phyloP scores from a whole-genome alignment of 1,284 basidiomycete species.

The Ceratobasidium theobromae region DNA sequence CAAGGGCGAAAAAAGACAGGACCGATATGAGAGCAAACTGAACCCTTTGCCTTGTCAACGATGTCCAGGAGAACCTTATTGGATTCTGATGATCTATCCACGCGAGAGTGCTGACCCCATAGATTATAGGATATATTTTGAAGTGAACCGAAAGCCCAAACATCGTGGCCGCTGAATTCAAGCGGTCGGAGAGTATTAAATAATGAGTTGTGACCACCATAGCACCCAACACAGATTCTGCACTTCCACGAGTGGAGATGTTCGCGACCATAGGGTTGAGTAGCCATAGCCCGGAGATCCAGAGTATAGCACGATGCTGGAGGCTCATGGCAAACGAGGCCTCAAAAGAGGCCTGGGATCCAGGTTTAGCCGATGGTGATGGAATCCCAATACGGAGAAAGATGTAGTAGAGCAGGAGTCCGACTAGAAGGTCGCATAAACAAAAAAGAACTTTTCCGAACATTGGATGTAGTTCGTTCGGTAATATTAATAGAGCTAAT shows the following conservation, averaged over 20 bases:
- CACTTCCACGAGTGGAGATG: constrained; percentile 94
- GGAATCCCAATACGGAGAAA: constrained; percentile 43
- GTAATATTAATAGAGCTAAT: constrained; percentile 78
- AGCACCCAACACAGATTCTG: constrained; percentile 84
- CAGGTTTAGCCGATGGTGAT: background rate
- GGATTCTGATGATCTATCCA: constrained; percentile 51
- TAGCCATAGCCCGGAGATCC: constrained; percentile 52
- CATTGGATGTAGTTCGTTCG: constrained; percentile 76
- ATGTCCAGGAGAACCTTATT: constrained; percentile 36
- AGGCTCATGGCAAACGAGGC: background rate
- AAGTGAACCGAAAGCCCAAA: constrained; percentile 84
- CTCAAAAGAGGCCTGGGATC: background rate
- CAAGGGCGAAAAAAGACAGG: constrained; percentile 67
- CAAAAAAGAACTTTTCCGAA: constrained; percentile 93
- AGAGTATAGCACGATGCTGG: background rate
- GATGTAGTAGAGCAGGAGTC: constrained; percentile 72
- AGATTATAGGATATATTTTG: constrained; percentile 96
- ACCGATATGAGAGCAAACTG: constrained; percentile 71
- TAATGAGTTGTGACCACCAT: constrained; percentile 78
- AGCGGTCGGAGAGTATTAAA: constrained; percentile 54
- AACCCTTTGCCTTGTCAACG: constrained; percentile 60
- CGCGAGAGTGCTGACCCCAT: constrained; percentile 75
- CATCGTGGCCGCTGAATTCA: constrained; percentile 64
- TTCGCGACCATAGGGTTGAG: constrained; percentile 94
- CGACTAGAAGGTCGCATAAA: constrained; percentile 80